These are phyloP conservation scores for Viola odorata DNA, from an alignment of 345 rosid species.

Conservation along the genomic window DNA sequence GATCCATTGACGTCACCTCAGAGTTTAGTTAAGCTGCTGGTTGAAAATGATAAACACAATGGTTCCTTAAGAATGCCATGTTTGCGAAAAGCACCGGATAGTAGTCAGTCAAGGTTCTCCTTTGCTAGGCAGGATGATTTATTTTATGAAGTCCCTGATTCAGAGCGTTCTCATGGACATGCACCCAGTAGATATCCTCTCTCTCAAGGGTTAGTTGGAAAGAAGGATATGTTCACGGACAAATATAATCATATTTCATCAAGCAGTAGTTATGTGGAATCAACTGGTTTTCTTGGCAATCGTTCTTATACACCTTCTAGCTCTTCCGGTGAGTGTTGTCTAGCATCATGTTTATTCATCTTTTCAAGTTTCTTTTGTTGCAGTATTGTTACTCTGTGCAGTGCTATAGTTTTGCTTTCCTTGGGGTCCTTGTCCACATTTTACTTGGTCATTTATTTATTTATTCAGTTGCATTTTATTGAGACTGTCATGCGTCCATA, in stretches of 20 bases:
- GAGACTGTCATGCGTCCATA: too few relatives aligned
- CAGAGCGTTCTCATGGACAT: conserved; percentile 4
- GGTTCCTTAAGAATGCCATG: conserved; percentile 8
- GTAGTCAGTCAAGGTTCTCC: conserved; percentile 22
- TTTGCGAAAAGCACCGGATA: conserved; percentile 14
- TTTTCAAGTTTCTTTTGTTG: not conserved
- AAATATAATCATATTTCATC: conserved; percentile 11
- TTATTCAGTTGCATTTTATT: too few relatives aligned
- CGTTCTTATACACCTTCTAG: conserved; percentile 8
- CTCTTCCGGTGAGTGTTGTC: conserved; percentile 17
- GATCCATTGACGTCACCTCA: conserved; percentile 20
- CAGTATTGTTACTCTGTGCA: not conserved
- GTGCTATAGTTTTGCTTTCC: too few relatives aligned
- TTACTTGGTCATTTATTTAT: too few relatives aligned
- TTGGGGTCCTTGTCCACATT: too few relatives aligned
- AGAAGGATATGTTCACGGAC: conserved; percentile 7
- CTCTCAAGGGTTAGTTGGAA: conserved; percentile 1
- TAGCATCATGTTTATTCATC: not conserved
- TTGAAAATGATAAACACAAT: conserved; percentile 13
- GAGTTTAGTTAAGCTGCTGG: conserved; percentile 14
- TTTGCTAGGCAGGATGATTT: conserved; percentile 25
- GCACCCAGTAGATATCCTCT: not conserved
- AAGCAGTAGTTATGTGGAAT: conserved; percentile 5
- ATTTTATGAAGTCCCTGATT: conserved; percentile 2
- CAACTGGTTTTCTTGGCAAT: conserved; percentile 6